Base-by-base conservation (phyloP, 768 basidiomycete species). In the Glaciozyma martinii region DNA sequence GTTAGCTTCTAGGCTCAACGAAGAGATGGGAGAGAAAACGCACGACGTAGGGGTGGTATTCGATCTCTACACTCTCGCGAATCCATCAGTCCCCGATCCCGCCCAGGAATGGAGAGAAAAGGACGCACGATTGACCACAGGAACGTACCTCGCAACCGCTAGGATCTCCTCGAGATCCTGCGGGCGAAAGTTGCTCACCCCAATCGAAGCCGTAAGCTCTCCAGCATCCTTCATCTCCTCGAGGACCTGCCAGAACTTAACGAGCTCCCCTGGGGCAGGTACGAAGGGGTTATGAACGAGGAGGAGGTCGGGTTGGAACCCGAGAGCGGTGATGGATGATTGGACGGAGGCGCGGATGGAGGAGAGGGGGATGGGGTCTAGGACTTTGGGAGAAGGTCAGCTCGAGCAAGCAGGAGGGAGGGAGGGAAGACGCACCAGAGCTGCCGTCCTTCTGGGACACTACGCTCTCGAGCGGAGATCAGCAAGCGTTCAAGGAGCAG, bases 241-340 rank as follows among this genome's bases (percentile, higher is more conserved):
- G 32, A 72, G 60, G 18, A 70, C 61, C 47, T 62, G 58, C 71
- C 71, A 74, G 32, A 71, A 68, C 29, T 66, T 59, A 30, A 69
- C 56, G 32, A 74, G 52, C 23, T 66, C 54, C 47, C 70, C 73
- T 27, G 63, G 44, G 46, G 61, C 61, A 29, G 70, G 59, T 1
- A 75, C 74, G 57, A 66, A 71, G 19, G 74, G 75, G 66, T 73
- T 74, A 72, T 77, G 76, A 21, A 77, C 68, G 27, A 77, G 71
- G 32, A 74, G 61, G 19, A 77, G 68, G 59, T 76, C 68, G 29
- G 74, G 74, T n/a, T 62, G 63, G 46, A 50, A 61, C 10, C 66
- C 62, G 43, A 76, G 67, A 19, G 55, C 61, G 23, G 61, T 54
- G 53, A 74, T 52, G 10, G 69, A 67, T n/a, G 62, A 65, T 23